Evolutionary conservation across 2,329 filamentous ascomycete genomes (phyloP).

Genomic region (Alternaria rosae): DNA sequence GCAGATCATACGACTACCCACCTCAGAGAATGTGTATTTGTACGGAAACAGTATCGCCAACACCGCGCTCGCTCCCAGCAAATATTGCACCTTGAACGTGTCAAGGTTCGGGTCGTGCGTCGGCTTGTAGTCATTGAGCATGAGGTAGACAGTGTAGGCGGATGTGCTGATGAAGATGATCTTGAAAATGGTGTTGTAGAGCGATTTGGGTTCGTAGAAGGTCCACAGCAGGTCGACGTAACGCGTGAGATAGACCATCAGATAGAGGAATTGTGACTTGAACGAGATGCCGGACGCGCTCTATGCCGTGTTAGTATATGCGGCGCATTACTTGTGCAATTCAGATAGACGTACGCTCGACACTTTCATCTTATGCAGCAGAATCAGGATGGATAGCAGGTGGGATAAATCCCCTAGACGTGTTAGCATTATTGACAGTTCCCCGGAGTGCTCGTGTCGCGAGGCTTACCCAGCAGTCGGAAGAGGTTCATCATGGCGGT

Average conservation of each 20-base stretch:
- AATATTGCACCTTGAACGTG: slow-evolving; percentile 96
- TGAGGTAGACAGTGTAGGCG: slow-evolving; percentile 95
- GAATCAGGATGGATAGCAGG: slow-evolving; percentile 89
- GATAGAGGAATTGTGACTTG: slow-evolving; percentile 95
- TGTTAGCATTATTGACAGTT: slow-evolving; percentile 36
- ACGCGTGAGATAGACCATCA: slow-evolving; percentile 90
- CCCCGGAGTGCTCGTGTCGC: not conserved
- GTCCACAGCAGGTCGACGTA: slow-evolving; percentile 92
- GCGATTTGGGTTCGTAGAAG: slow-evolving; percentile 69
- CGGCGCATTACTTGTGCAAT: not conserved
- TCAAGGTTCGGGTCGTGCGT: slow-evolving; percentile 97
- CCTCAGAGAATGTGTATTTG: slow-evolving; percentile 77
- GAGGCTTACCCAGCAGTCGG: slow-evolving; percentile 65
- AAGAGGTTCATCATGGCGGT: slow-evolving; percentile 71
- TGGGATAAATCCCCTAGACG: slow-evolving; percentile 89
- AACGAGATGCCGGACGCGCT: slow-evolving; percentile 98
- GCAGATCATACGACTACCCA: slow-evolving; percentile 31
- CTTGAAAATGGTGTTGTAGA: slow-evolving; percentile 96
- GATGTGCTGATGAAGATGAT: slow-evolving; percentile 91
- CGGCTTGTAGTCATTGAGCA: slow-evolving; percentile 96
- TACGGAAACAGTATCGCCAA: slow-evolving; percentile 86
- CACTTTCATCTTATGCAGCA: slow-evolving; percentile 92
- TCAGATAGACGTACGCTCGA: slow-evolving; percentile 73
- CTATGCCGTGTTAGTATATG: slow-evolving; percentile 56
- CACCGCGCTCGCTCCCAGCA: slow-evolving; percentile 80